phyloP scores from a whole-genome alignment of 2,329 filamentous ascomycete genomes.

The Chalara sp. region DNA sequence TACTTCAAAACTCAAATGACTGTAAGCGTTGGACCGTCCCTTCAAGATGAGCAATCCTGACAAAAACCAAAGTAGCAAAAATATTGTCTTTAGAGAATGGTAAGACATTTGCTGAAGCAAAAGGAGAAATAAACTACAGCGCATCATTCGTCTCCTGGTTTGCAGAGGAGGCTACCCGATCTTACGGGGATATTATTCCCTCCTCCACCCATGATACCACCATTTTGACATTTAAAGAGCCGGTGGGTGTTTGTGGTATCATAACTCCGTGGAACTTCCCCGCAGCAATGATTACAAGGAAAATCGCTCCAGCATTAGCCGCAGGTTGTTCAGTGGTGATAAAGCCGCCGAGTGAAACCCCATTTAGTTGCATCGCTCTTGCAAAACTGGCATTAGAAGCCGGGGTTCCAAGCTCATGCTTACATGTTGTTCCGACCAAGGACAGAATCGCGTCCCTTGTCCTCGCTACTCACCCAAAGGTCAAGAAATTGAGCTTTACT shows the following conservation, averaged over 20 bases:
- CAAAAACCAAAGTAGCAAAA: constrained; percentile 48
- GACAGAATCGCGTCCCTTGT: constrained; percentile 1
- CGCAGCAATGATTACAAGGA: constrained; percentile 24
- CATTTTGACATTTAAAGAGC: constrained; percentile 70
- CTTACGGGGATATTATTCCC: constrained; percentile 67
- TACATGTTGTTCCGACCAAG: constrained; percentile 8
- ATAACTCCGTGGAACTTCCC: constrained; percentile 84
- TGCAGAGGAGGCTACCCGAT: constrained; percentile 64
- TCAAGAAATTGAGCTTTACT: constrained; percentile 25
- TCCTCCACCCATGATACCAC: constrained; percentile 62
- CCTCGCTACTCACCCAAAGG: constrained; percentile 2
- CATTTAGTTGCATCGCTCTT: constrained; percentile 6
- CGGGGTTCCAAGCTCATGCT: constrained; percentile 77
- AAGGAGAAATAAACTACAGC: constrained; percentile 63
- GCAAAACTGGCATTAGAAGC: constrained; percentile 49
- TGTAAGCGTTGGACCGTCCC: constrained; percentile 20
- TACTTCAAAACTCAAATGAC: constrained; percentile 31
- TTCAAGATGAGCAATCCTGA: neutral
- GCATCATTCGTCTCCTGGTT: constrained; percentile 74
- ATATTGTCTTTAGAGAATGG: constrained; percentile 84
- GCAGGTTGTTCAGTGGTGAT: constrained; percentile 52
- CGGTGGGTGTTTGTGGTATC: constrained; percentile 71
- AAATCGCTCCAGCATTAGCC: constrained; percentile 52
- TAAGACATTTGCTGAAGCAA: constrained; percentile 68
- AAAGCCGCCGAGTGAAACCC: constrained; percentile 48